Evolutionary conservation across 2,329 filamentous ascomycete species (phyloP), one percentile per base, ranked within the genome.

Genomic region (Beauveria asiatica): DNA sequence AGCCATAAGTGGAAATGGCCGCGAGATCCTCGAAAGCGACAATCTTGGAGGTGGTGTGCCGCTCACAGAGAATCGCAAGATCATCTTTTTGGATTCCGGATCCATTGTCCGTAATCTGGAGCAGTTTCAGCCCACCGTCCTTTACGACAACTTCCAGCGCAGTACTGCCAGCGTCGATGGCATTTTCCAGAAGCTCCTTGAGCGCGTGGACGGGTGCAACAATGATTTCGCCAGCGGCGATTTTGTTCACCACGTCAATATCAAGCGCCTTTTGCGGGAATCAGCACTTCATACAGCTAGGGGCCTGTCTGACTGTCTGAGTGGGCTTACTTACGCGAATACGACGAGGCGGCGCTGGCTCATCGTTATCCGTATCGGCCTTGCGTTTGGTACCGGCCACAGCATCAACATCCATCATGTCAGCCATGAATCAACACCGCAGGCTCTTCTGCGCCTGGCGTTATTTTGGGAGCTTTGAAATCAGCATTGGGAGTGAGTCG

Each of bases 41-140:
- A 61, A 99, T 81, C 72, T 99, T 99, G 13, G 93, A 97, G 0
- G 94, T 99, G 10, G 94, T 99, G 71, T 97, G 97, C 55, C 94
- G 86, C 72, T 97, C 92, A 70, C 94, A 99, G 4, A 99, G 80
- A 61, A 99, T 96, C 1, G 89, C 80, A 62, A 99, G 72, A 72
- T 99, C 94, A 65, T 96, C 92, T 80, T 88, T 91, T 90, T 95
- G 88, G 66, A 99, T 99, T 30, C 94, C 94, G 72, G 92, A 89
- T 17, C 94, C 94, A 73, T 99, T 99, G 72, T 99, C 94, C 3
- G 92, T 96, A 67, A 99, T 97, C 70, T 99, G 95, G 17, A 99
- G 81, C 45, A 97, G 78, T 73, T 97, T 99, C 63, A 99, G 79
- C 0, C 95, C 94, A 10, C 94, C 94, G 51, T 99, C 94, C 73